phyloP scores from a whole-genome alignment of 2,329 filamentous ascomycete species.

The Cercospora berteroae region DNA sequence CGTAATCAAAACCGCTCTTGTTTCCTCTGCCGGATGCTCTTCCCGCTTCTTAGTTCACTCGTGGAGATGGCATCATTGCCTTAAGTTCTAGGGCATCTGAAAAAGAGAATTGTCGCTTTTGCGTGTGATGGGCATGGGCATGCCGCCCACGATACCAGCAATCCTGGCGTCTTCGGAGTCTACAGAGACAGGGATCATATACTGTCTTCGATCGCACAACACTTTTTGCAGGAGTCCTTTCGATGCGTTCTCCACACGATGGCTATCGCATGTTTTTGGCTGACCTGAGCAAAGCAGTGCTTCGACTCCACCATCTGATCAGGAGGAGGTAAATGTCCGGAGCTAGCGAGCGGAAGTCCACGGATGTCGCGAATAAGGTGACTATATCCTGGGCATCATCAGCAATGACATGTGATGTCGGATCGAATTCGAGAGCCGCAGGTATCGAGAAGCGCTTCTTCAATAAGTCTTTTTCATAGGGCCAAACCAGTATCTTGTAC shows the following conservation, averaged over 20 bases:
- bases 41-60: neutral
- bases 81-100: neutral
- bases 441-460: conserved; percentile 15
- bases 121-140: neutral
- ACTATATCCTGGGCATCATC: conserved; percentile 15
- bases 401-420: conserved; percentile 12
- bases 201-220: neutral
- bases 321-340: conserved; percentile 7
- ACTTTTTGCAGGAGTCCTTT: too few relatives aligned
- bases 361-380: conserved; percentile 17
- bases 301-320: conserved; percentile 8
- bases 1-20: neutral
- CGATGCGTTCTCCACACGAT: conserved; percentile 9
- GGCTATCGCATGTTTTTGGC: conserved; percentile 11
- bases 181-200: neutral
- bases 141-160: neutral
- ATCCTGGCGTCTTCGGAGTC: neutral
- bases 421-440: conserved; percentile 11
- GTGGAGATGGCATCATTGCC: neutral
- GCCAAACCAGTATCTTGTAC: neutral
- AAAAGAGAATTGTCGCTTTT: neutral
- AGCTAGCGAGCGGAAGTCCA: conserved; percentile 5
- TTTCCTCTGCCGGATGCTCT: neutral
- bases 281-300: conserved; percentile 8
- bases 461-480: neutral